These are phyloP conservation scores for Monilinia polystroma DNA, from an alignment of 2,329 filamentous ascomycete genomes.

Conservation along the genomic window DNA sequence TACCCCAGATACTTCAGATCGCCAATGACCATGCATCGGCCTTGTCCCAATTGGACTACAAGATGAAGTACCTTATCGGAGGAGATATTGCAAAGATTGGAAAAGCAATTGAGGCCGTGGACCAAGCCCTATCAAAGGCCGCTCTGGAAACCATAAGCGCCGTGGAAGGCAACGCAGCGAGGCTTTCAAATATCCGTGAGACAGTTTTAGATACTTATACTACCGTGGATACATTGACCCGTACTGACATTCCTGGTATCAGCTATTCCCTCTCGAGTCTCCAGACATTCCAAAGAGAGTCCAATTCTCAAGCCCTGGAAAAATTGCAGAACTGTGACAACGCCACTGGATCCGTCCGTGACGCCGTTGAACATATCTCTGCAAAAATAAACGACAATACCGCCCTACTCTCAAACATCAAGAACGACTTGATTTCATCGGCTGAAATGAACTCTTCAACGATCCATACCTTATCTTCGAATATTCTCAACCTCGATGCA, in stretches of 20 bases:
- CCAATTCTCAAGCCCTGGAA: constrained; percentile 23
- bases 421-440: constrained; percentile 21
- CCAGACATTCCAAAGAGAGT: constrained; percentile 23
- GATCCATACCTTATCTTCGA: constrained; percentile 23
- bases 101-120: constrained; percentile 23
- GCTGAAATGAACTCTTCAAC: constrained; percentile 16
- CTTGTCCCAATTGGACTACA: constrained; percentile 22
- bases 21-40: constrained; percentile 23
- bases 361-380: constrained; percentile 25
- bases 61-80: constrained; percentile 22
- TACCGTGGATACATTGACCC: constrained; percentile 24
- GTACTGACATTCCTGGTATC: constrained; percentile 26
- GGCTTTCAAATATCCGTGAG: constrained; percentile 25
- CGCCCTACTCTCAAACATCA: constrained; percentile 19
- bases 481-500: constrained; percentile 22
- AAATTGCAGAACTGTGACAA: constrained; percentile 19
- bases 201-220: constrained; percentile 24
- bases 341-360: constrained; percentile 24
- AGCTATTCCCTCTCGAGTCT: constrained; percentile 24
- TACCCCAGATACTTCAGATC: constrained; percentile 21
- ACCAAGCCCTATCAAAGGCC: constrained; percentile 23
- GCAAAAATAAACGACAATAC: constrained; percentile 20
- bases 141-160: constrained; percentile 22
- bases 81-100: constrained; percentile 25
- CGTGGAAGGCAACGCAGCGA: constrained; percentile 23